Evolutionary conservation across 176 grass and related monocot genomes (phyloP).

Genomic region (Rhynchospora breviuscula): DNA sequence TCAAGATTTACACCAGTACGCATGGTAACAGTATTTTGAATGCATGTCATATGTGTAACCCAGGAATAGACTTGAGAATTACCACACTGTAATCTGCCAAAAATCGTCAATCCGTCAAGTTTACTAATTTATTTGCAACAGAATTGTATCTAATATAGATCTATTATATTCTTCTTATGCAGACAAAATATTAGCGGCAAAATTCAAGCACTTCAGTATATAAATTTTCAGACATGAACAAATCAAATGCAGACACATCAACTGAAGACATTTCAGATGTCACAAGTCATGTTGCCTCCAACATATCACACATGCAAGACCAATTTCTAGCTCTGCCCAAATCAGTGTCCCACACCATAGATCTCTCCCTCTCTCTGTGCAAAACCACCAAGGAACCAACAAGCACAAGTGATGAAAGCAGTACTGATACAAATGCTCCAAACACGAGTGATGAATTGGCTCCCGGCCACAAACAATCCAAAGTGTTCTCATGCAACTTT

Average conservation of each 20-base stretch:
- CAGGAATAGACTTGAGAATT: neutral
- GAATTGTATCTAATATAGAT: neutral
- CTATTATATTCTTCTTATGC: neutral
- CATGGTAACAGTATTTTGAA: neutral
- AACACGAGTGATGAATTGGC: neutral
- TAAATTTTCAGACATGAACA: slow-evolving; percentile 21
- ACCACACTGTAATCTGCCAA: neutral
- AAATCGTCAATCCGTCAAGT: neutral
- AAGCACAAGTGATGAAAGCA: slow-evolving; percentile 29
- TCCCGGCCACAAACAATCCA: slow-evolving; percentile 14
- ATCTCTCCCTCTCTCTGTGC: slow-evolving; percentile 22
- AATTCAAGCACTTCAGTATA: neutral
- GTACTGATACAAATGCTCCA: slow-evolving; percentile 15
- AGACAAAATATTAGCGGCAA: neutral
- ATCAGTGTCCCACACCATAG: neutral
- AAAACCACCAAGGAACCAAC: slow-evolving; percentile 17
- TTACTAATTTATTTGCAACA: neutral
- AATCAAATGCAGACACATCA: slow-evolving; percentile 18
- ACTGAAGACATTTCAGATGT: slow-evolving; percentile 27
- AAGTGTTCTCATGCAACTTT: slow-evolving; percentile 42
- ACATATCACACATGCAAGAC: slow-evolving; percentile 22
- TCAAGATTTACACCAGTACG: neutral
- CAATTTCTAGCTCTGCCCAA: neutral
- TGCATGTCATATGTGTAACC: neutral
- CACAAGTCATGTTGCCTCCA: slow-evolving; percentile 28